Evolutionary conservation across 1,284 basidiomycete species (phyloP), one percentile per base, ranked within the genome.

Genomic region (Hymenochaete sp.): DNA sequence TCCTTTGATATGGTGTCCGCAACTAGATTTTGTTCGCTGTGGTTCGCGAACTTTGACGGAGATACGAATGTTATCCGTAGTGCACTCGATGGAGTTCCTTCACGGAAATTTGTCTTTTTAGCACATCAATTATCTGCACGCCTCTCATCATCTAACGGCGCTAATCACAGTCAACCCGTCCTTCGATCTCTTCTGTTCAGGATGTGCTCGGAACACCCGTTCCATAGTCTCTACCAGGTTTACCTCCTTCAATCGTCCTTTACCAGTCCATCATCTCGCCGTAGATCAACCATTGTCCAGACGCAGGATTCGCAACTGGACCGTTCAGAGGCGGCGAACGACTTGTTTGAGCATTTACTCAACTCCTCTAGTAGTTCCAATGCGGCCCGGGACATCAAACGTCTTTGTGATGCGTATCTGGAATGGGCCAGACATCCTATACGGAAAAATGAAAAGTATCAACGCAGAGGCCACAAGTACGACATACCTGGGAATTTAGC

Each of bases 111-210:
- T 57, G 73, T 96, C 21, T 86, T 90, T 59, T 73, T 98, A 26
- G 80, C 88, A 54, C 90, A 93, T 60, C 95, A 98, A 65, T 76
- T 98, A 5, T 83, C 91, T 0, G 92, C 95, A 16, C 78, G 93
- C 3, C 70, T 98, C 16, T 77, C 79, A 8, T 74, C 62, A 51
- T 52, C 61, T 14, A 53, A 63, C 1, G 56, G 57, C 5, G 57
- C 57, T 4, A 53, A 61, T 2, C 57, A 68, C 1, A 80, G 81
- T 53, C 89, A 93, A 57, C 56, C 64, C 10, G 75, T 71, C 45
- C 68, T 98, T 6, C 77, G 80, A 47, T 61, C 55, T 1, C 65
- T 96, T 14, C 68, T 98, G 14, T 49, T 76, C 1, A 76, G 85
- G 8, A 85, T 98, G 72, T 87, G 85, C 55, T 63, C 65, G 41